A percentile compares a stretch with the other conserved stretches of the same genome.
Evolutionary conservation across 1,284 basidiomycete genomes (phyloP).

Genomic region (Apiotrichum mycotoxinovorans): DNA sequence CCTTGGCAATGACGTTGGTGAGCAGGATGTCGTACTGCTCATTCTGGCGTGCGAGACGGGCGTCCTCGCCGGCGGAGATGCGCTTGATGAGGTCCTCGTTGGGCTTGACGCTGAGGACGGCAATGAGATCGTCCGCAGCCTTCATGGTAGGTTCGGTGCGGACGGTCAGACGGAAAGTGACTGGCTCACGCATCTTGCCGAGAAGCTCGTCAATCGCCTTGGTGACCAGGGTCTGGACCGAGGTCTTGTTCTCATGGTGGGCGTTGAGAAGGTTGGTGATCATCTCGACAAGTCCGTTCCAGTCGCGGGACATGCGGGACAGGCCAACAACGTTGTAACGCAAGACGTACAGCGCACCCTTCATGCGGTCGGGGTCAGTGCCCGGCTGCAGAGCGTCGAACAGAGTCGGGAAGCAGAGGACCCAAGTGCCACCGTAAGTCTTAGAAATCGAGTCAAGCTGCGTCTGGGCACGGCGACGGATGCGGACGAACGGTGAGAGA

Average conservation of each 20-base stretch:
- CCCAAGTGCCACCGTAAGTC: constrained; percentile 78
- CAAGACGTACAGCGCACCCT: constrained; percentile 86
- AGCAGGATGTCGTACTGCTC: constrained; percentile 48
- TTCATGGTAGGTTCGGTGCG: constrained; percentile 25
- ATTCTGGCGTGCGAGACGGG: constrained; percentile 43
- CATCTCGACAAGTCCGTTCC: constrained; percentile 63
- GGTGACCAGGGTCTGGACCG: constrained; percentile 80
- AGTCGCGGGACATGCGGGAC: constrained; percentile 56
- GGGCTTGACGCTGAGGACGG: constrained; percentile 20
- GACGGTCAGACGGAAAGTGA: constrained; percentile 32
- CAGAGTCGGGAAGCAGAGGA: constrained; percentile 66
- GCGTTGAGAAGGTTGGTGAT: constrained; percentile 71
- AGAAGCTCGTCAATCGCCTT: constrained; percentile 64
- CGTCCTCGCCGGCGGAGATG: constrained; percentile 36
- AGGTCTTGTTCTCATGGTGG: constrained; percentile 92
- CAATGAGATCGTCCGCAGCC: constrained; percentile 35
- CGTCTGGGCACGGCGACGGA: constrained; percentile 39
- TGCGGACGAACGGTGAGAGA: constrained; percentile 77
- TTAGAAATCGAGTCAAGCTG: constrained; percentile 49
- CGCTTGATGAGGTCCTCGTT: constrained; percentile 36
- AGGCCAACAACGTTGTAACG: constrained; percentile 42
- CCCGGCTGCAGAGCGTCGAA: constrained; percentile 73
- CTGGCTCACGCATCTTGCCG: constrained; percentile 37
- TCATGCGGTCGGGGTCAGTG: constrained; percentile 88
- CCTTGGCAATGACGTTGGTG: constrained; percentile 64